Conservation (phyloP, 2,329 filamentous ascomycete genomes). For the Aurifilum marmelostoma region DNA sequence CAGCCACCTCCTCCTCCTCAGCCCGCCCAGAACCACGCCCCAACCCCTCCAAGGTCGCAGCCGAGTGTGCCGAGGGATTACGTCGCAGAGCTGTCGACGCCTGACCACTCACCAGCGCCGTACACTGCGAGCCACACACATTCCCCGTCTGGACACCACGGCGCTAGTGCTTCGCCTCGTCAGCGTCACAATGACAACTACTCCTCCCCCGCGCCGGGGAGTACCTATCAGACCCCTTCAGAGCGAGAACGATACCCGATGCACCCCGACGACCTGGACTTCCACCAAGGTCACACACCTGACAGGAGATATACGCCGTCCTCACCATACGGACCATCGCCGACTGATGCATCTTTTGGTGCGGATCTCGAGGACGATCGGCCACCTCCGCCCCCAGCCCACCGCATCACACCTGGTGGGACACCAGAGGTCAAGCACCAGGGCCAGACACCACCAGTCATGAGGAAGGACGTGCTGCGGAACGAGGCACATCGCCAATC, state of each 20-base stretch:
- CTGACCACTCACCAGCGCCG: constrained; percentile 45
- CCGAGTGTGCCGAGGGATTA: constrained; percentile 30
- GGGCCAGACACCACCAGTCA: constrained; percentile 45
- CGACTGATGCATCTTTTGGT: constrained; percentile 37
- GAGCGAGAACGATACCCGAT: constrained; percentile 43
- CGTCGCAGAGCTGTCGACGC: constrained; percentile 37
- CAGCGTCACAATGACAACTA: constrained; percentile 44
- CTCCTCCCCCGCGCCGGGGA: constrained; percentile 39
- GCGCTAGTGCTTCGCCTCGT: constrained; percentile 42
- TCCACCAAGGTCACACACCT: constrained; percentile 42
- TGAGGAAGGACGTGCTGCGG: constrained; percentile 62
- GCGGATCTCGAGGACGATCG: constrained; percentile 44
- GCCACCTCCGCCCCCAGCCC: constrained; percentile 61
- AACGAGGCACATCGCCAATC: constrained; percentile 61
- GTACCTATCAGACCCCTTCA: constrained; percentile 31
- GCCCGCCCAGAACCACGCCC: constrained; percentile 35
- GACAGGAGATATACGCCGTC: constrained; percentile 33
- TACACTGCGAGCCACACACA: constrained; percentile 58
- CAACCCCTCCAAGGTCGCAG: constrained; percentile 29
- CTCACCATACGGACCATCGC: constrained; percentile 39
- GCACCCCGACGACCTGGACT: constrained; percentile 44
- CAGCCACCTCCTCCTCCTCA: constrained; percentile 36
- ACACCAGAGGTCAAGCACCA: constrained; percentile 22
- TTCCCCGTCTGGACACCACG: constrained; percentile 56
- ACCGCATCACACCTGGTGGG: constrained; percentile 47